These are phyloP conservation scores for Phaeoacremonium minimum DNA, from an alignment of 2,329 filamentous ascomycete species.

Conservation along the genomic window DNA sequence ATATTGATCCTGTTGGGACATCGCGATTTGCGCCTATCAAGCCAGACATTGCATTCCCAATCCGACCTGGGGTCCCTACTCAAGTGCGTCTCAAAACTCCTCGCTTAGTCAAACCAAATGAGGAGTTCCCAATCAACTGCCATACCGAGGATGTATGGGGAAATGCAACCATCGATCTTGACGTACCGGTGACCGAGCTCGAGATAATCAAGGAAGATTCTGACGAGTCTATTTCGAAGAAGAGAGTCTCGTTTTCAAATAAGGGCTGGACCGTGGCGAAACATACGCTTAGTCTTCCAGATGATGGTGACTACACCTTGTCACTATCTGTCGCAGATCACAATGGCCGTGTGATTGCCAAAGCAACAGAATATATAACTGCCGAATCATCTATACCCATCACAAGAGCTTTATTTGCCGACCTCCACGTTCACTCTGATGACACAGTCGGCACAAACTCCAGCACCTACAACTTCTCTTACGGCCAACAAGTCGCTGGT, in stretches of 20 bases:
- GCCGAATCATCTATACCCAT: too few species aligned
- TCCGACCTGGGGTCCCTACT: conserved; percentile 13
- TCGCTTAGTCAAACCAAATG: conserved; percentile 13
- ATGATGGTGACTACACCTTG: conserved; percentile 5
- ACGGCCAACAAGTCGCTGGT: conserved; percentile 25
- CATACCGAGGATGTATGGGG: conserved; percentile 21
- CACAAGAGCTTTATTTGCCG: conserved; percentile 22
- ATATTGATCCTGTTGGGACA: conserved; percentile 29
- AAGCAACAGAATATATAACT: too few species aligned
- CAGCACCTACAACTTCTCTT: conserved; percentile 29
- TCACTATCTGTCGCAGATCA: conserved; percentile 2
- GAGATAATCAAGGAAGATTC: too few species aligned
- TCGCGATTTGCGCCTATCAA: conserved; percentile 26
- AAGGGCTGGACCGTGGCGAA: too few species aligned
- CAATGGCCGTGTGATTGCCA: too few species aligned
- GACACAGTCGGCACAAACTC: conserved; percentile 30
- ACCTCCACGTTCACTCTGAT: conserved; percentile 30
- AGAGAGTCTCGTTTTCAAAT: too few species aligned
- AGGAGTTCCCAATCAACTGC: conserved; percentile 15
- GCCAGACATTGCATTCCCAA: conserved; percentile 21
- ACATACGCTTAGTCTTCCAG: too few species aligned
- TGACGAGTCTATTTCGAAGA: too few species aligned
- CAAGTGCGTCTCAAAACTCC: conserved; percentile 15
- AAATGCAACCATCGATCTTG: conserved; percentile 16
- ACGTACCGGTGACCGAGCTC: too few species aligned